Evolutionary conservation across 1,139 yeast genomes (phyloP).

Genomic region (Casaregolazyma suthepensis): DNA sequence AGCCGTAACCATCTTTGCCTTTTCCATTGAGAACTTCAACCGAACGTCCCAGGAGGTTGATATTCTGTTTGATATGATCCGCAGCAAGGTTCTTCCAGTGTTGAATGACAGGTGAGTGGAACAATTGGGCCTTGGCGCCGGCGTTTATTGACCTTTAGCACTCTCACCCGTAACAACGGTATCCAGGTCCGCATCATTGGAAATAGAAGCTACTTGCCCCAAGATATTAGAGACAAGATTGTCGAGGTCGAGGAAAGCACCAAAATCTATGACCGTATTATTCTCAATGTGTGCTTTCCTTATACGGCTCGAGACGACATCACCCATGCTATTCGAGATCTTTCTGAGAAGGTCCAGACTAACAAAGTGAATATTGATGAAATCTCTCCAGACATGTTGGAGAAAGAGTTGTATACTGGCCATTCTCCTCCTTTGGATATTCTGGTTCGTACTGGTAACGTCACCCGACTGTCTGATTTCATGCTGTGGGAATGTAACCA

Average conservation of each 20-base stretch:
- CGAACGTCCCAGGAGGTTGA: conserved; percentile 76
- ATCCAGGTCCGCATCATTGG: conserved; percentile 70
- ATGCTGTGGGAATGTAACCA: conserved; percentile 59
- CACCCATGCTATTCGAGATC: conserved; percentile 54
- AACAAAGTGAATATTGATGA: conserved; percentile 28
- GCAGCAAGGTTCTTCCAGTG: conserved; percentile 50
- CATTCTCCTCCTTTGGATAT: conserved; percentile 75
- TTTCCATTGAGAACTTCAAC: conserved; percentile 90
- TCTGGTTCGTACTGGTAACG: conserved; percentile 82
- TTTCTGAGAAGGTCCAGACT: conserved; percentile 40
- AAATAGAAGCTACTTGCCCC: conserved; percentile 57
- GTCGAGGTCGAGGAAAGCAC: conserved; percentile 64
- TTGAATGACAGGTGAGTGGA: conserved; percentile 29
- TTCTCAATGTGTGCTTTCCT: conserved; percentile 87
- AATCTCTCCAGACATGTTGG: conserved; percentile 44
- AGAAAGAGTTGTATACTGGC: conserved; percentile 55
- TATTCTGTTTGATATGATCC: conserved; percentile 77
- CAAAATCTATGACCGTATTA: conserved; percentile 59
- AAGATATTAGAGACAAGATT: conserved; percentile 61
- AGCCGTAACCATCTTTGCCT: conserved; percentile 87
- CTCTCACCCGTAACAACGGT: conserved; percentile 37
- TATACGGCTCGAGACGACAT: conserved; percentile 93
- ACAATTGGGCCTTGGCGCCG: conserved; percentile 41
- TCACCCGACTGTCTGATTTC: conserved; percentile 80
- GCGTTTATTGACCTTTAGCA: neutral